Percentiles rank a stretch among this genome's conserved stretches.
These are phyloP conservation scores for Ceratobasidium sp. DNA, from an alignment of 1,284 basidiomycete species.

Conservation along the genomic window DNA sequence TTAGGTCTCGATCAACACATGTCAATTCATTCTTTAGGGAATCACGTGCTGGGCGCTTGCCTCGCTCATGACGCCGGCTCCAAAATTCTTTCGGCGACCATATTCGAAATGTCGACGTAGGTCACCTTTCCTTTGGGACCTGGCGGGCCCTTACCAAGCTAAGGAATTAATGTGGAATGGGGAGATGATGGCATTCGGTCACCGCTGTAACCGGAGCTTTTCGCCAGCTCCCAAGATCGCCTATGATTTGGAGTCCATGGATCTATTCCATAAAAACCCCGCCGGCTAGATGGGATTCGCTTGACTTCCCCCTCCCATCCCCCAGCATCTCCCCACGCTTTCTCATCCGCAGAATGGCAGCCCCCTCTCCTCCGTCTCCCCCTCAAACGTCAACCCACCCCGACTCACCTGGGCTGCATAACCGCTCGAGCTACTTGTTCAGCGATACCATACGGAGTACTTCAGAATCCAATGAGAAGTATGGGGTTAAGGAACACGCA, in stretches of 20 bases:
- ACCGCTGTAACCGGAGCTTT: conserved; percentile 14
- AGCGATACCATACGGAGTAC: conserved; percentile 11
- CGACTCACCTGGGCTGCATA: conserved; percentile 26
- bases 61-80: conserved; percentile 3
- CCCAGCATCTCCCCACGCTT: conserved; percentile 1
- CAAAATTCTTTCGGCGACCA: not conserved
- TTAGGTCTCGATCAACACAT: conserved; percentile 17
- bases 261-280: conserved; percentile 28
- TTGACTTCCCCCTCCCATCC: not conserved
- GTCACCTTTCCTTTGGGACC: not conserved
- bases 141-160: not conserved
- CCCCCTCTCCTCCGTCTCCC: not conserved
- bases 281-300: not conserved
- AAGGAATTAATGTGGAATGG: not conserved
- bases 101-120: conserved; percentile 19
- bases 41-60: conserved; percentile 25
- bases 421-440: conserved; percentile 22
- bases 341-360: conserved; percentile 4
- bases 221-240: conserved; percentile 9
- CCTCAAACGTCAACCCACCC: not conserved
- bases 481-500: not conserved
- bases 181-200: conserved; percentile 23
- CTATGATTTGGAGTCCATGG: conserved; percentile 14
- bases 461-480: conserved; percentile 7
- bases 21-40: not conserved